phyloP scores from a whole-genome alignment of 2,329 filamentous ascomycete genomes.

The Albophoma yamanashiensis region DNA sequence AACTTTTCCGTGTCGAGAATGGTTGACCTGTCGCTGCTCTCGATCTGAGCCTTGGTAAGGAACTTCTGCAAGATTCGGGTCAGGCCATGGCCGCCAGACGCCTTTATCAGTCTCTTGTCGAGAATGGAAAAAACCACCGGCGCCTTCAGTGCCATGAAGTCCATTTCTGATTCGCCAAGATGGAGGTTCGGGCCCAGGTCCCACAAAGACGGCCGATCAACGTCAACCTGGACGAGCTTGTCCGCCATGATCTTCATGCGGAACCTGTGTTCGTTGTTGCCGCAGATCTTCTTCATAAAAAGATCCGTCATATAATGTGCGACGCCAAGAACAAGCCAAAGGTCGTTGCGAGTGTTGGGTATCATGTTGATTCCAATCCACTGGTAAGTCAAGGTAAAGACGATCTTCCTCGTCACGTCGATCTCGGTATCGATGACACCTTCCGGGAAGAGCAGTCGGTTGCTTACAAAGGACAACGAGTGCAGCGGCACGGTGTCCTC shows the following conservation, averaged over 20 bases:
- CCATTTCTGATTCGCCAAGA: conserved; percentile 73
- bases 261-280: conserved; percentile 90
- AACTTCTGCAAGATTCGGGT: conserved; percentile 78
- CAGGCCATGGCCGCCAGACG: conserved; percentile 69
- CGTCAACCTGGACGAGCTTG: conserved; percentile 68
- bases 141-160: conserved; percentile 87
- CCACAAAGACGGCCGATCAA: conserved; percentile 70
- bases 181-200: conserved; percentile 69
- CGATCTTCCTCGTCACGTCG: conserved; percentile 67
- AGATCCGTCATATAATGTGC: conserved; percentile 92
- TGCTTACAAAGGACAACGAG: conserved; percentile 81
- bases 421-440: conserved; percentile 79
- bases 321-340: conserved; percentile 83
- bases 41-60: conserved; percentile 72
- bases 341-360: conserved; percentile 67
- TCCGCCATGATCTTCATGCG: conserved; percentile 80
- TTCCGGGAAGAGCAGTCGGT: conserved; percentile 71
- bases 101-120: conserved; percentile 82
- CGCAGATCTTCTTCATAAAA: conserved; percentile 82
- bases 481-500: conserved; percentile 67
- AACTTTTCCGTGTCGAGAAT: conserved; percentile 69
- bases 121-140: conserved; percentile 87
- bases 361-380: conserved; percentile 94
- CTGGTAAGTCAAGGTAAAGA: conserved; percentile 78
- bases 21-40: conserved; percentile 50